Evolutionary conservation across 192 early-diverging fungal genomes (phyloP).

Genomic region (Haplosporangium gracile): DNA sequence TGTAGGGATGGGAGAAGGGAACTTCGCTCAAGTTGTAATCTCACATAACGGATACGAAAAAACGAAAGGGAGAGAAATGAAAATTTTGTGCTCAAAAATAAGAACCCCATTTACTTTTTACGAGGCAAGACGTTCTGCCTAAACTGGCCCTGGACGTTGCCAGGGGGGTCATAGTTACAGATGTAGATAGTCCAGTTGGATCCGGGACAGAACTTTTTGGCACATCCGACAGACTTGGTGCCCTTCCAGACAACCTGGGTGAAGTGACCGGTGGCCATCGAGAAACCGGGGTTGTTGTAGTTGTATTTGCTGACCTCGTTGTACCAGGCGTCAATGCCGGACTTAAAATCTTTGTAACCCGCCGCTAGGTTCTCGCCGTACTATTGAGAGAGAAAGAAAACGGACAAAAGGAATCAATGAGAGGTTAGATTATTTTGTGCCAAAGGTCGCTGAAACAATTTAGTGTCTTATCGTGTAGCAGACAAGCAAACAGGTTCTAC

Average conservation of each 20-base stretch:
- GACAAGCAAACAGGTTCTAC: neutral
- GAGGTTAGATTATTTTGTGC: too few species aligned
- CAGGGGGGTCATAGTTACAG: slow-evolving; percentile 59
- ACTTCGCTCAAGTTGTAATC: too few species aligned
- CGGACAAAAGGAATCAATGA: too few species aligned
- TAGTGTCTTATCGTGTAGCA: too few species aligned
- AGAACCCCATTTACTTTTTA: neutral
- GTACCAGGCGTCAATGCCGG: slow-evolving; percentile 60
- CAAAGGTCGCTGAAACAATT: too few species aligned
- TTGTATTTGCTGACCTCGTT: slow-evolving; percentile 58
- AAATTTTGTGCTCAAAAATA: too few species aligned
- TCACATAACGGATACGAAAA: too few species aligned
- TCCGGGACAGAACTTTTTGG: slow-evolving; percentile 46
- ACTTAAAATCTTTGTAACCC: slow-evolving; percentile 53
- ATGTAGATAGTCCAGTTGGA: slow-evolving; percentile 55
- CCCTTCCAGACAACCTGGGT: slow-evolving; percentile 61
- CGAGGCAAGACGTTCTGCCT: slow-evolving; percentile 52
- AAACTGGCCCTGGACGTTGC: slow-evolving; percentile 53
- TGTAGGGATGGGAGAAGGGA: too few species aligned
- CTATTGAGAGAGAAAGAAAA: slow-evolving; percentile 12
- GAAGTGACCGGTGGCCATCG: slow-evolving; percentile 58
- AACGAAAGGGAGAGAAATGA: too few species aligned
- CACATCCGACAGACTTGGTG: slow-evolving; percentile 52
- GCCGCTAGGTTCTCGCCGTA: slow-evolving; percentile 64
- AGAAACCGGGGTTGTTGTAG: slow-evolving; percentile 59